These are phyloP conservation scores for Petasospora rhodanensis DNA, from an alignment of 1,139 yeast species.

Conservation along the genomic window DNA sequence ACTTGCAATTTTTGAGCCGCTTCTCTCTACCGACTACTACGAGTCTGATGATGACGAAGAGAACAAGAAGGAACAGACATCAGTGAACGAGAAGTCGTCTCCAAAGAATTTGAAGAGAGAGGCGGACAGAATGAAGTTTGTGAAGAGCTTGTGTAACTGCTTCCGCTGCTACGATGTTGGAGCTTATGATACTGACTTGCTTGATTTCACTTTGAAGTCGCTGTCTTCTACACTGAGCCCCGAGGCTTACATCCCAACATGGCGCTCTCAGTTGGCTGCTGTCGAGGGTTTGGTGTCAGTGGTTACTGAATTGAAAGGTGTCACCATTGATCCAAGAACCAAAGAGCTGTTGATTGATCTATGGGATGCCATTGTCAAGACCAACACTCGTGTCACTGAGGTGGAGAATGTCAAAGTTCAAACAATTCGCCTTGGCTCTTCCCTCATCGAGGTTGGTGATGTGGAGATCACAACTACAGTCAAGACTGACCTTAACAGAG, in stretches of 20 bases:
- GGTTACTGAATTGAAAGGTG: conserved; percentile 18
- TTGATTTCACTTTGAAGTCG: conserved; percentile 21
- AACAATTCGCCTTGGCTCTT: conserved; percentile 35
- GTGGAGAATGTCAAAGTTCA: conserved; percentile 64
- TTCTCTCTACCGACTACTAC: conserved; percentile 28
- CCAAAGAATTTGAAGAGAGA: conserved; percentile 35
- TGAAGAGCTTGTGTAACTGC: conserved; percentile 27
- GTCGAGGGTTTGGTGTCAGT: conserved; percentile 34
- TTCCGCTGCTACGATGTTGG: conserved; percentile 22
- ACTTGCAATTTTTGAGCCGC: conserved; percentile 30
- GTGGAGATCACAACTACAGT: conserved; percentile 17
- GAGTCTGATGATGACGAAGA: conserved; percentile 27
- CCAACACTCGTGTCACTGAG: conserved; percentile 41
- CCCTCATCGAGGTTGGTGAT: conserved; percentile 20
- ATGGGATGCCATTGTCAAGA: conserved; percentile 29
- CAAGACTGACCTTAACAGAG: conserved; percentile 27
- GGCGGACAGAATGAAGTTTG: conserved; percentile 31
- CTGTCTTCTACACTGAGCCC: conserved; percentile 31
- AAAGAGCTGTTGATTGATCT: conserved; percentile 16
- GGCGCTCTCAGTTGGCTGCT: conserved; percentile 52
- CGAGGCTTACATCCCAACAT: conserved; percentile 40
- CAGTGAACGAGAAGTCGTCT: conserved; percentile 31
- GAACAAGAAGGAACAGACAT: conserved; percentile 13
- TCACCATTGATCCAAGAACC: conserved; percentile 3
- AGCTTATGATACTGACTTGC: conserved; percentile 16